These are phyloP conservation scores for Exophiala alcalophila DNA, from an alignment of 2,329 filamentous ascomycete species.

Conservation along the genomic window DNA sequence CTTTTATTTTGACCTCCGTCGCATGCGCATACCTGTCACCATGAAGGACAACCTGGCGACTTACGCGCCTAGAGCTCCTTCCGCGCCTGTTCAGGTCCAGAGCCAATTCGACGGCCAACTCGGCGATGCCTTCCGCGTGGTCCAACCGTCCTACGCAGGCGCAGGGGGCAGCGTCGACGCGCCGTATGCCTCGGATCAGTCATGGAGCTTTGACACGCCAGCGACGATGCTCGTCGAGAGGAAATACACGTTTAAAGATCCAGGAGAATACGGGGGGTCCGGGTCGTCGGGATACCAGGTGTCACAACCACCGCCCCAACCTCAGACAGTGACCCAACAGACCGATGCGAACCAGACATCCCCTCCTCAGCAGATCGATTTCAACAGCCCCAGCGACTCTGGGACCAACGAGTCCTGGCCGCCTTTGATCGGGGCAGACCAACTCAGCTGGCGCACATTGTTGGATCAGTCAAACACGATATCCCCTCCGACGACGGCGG, in stretches of 20 bases:
- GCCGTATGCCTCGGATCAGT: slow-evolving; percentile 9
- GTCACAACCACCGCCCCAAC: slow-evolving; percentile 6
- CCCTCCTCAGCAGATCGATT: slow-evolving; percentile 19
- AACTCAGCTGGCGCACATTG: slow-evolving; percentile 23
- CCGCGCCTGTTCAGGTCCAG: too few relatives aligned
- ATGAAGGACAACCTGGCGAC: slow-evolving; percentile 22
- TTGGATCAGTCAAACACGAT: slow-evolving; percentile 2
- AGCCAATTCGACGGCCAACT: background rate
- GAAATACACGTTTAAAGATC: too few relatives aligned
- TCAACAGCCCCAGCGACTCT: slow-evolving; percentile 27
- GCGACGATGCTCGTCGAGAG: slow-evolving; percentile 19
- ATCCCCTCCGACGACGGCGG: too few relatives aligned
- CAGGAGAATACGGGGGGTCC: too few relatives aligned
- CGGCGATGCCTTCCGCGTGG: too few relatives aligned
- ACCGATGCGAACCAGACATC: slow-evolving; percentile 13
- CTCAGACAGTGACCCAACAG: background rate
- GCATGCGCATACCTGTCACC: slow-evolving; percentile 32
- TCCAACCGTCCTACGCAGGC: background rate
- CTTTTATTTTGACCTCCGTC: slow-evolving; percentile 34
- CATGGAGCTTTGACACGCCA: slow-evolving; percentile 28
- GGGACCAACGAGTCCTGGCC: slow-evolving; percentile 28
- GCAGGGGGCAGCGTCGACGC: background rate
- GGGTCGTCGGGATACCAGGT: too few relatives aligned
- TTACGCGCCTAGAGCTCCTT: background rate
- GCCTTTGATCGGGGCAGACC: slow-evolving; percentile 22